Evolutionary conservation across 805 yeast genomes (phyloP), one percentile per base, ranked within the genome.

Genomic region (Candida sonorensis): DNA sequence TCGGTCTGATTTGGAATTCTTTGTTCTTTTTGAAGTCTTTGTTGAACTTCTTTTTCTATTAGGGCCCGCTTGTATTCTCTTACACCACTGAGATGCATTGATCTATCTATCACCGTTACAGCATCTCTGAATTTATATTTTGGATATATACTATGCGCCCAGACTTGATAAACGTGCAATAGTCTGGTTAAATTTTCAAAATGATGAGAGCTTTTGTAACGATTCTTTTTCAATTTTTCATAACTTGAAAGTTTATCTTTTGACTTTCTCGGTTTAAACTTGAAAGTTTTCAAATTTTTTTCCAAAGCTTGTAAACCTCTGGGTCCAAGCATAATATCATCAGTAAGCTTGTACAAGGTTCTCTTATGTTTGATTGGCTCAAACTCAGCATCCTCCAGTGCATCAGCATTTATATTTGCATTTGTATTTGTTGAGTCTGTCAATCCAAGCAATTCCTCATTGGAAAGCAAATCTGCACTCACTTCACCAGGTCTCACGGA

Each of bases 101-200:
- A 64, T 11, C 64, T 57, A 25, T 68, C 62, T 30, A 77, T 55
- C 43, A 80, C 55, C 16, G 66, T 62, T 1, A 81, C 57, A 46
- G 87, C 77, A 52, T 84, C 94, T 29, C 64, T 62, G 42, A 87
- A 83, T 40, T 73, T 77, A 11, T 92, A 85, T 59, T 81, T 82
- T 4, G 96, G 94, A 49, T 70, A 85, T 23, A 86, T 46, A 15
- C 69, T 62, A 52, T 82, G 90, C 1, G 81, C 86, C 88, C 90
- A 82, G 21, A 77, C 46, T 54, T 81, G 86, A 51, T 80, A 82
- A 23, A 69, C 62, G 19, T 66, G 66, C 7, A 81, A 51, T 6
- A 82, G 51, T 21, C 64, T 57, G 8, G 65, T 53, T 33, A 76
- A 50, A 50, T 75, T 77, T 21, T 67, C 59, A 34, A 58, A 60